Evolutionary conservation across 2,329 filamentous ascomycete genomes (phyloP).

Genomic region (Xylogone sp.): DNA sequence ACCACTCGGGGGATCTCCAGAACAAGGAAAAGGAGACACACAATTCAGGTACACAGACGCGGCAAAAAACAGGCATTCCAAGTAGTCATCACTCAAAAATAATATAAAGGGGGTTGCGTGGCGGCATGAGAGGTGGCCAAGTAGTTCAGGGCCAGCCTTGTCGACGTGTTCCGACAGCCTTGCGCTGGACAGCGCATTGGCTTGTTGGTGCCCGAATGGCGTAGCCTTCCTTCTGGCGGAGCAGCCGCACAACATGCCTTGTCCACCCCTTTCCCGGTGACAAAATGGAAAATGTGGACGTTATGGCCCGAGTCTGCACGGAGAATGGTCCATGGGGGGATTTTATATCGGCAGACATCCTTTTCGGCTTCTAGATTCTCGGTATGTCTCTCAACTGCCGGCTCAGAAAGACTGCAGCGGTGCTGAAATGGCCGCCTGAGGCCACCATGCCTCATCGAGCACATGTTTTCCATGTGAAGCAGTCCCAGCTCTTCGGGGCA

Average conservation of each 20-base stretch:
- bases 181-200: constrained; percentile 22
- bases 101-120: constrained; percentile 18
- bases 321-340: not conserved
- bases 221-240: not conserved
- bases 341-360: not conserved
- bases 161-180: constrained; percentile 5
- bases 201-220: constrained; percentile 24
- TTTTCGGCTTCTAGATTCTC: not conserved
- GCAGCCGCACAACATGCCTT: constrained; percentile 5
- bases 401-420: too few relatives aligned
- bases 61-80: not conserved
- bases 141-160: constrained; percentile 21
- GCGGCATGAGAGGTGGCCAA: constrained; percentile 24
- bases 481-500: not conserved
- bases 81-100: not conserved
- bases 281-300: not conserved
- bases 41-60: not conserved
- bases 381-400: not conserved
- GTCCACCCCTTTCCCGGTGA: not conserved
- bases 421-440: too few relatives aligned
- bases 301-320: not conserved
- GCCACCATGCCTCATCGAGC: not conserved
- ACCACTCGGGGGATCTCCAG: not conserved
- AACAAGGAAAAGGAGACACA: not conserved
- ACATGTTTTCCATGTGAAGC: not conserved